Percentiles rank a stretch among this genome's conserved stretches.
These are phyloP conservation scores for Arachis monticola DNA, from an alignment of 331 rosid genomes.

Conservation along the genomic window DNA sequence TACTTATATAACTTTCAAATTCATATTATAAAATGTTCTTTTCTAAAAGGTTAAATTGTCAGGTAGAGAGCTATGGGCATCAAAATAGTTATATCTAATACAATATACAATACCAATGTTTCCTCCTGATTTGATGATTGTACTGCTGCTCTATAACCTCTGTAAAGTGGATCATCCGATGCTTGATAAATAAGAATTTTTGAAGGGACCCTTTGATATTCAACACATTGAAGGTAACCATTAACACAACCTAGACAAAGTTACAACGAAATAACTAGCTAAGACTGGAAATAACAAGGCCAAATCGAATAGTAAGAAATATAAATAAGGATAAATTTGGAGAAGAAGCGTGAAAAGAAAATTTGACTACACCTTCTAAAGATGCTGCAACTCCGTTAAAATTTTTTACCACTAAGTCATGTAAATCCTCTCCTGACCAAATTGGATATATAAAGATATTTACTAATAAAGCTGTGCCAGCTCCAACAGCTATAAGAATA, in stretches of 20 bases:
- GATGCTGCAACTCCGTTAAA: constrained; percentile 70
- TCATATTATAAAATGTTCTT: no score
- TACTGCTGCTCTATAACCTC: constrained; percentile 78
- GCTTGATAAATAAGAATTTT: constrained; percentile 80
- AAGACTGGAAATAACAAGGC: constrained; percentile 10
- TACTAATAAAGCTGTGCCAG: constrained; percentile 55
- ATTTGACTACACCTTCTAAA: constrained; percentile 58
- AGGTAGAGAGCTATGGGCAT: no score
- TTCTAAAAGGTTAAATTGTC: no score
- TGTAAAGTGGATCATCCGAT: constrained; percentile 74
- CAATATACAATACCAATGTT: no score
- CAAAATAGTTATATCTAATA: no score
- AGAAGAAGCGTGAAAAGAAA: no score
- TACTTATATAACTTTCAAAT: no score
- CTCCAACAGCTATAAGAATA: constrained; percentile 73
- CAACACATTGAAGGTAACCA: constrained; percentile 70
- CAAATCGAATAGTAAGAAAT: neutral
- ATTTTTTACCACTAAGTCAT: constrained; percentile 78
- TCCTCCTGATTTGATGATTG: constrained; percentile 59
- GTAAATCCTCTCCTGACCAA: constrained; percentile 91
- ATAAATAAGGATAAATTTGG: no score
- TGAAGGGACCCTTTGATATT: constrained; percentile 74
- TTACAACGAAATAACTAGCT: constrained; percentile 18
- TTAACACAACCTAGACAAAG: constrained; percentile 62
- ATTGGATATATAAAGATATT: constrained; percentile 71